Percentiles rank a stretch among this genome's conserved stretches.
Evolutionary conservation across 192 early-diverging fungal genomes (phyloP).

Genomic region (Backusella tarrabulga): DNA sequence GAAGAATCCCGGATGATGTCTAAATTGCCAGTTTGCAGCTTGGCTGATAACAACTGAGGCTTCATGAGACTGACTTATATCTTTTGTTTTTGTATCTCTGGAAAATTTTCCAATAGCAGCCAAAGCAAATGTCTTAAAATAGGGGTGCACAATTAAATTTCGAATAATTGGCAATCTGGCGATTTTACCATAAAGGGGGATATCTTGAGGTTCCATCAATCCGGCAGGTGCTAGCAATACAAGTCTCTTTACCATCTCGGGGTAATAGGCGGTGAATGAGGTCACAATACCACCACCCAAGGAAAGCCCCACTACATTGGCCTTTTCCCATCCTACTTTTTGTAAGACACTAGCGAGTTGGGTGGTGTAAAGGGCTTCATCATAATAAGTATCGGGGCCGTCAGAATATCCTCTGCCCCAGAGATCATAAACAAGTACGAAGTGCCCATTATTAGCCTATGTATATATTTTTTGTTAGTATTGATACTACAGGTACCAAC

Average conservation of each 20-base stretch:
- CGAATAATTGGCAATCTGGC: conserved; percentile 12
- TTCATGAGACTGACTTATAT: not conserved
- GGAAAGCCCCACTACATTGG: conserved; percentile 40
- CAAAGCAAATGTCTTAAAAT: conserved; percentile 17
- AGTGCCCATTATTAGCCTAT: conserved; percentile 34
- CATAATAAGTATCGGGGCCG: conserved; percentile 35
- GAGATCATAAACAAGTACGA: conserved; percentile 45
- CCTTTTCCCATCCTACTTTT: conserved; percentile 43
- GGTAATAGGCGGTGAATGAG: conserved; percentile 37
- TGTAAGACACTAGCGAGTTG: conserved; percentile 44
- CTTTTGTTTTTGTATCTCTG: not conserved
- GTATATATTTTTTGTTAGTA: not conserved
- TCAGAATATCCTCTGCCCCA: conserved; percentile 51
- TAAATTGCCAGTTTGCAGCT: conserved; percentile 22
- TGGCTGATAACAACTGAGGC: not conserved
- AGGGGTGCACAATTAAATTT: conserved; percentile 10
- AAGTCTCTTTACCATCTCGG: conserved; percentile 41
- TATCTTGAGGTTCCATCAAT: conserved; percentile 30
- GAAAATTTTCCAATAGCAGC: not conserved
- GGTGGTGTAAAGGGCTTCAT: conserved; percentile 35
- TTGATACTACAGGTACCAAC: not conserved
- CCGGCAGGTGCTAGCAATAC: conserved; percentile 48
- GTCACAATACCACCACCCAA: conserved; percentile 49
- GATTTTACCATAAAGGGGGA: conserved; percentile 17
- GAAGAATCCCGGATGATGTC: conserved; percentile 31